Base-by-base conservation (phyloP, 495 filamentous ascomycete species). In the Daldinia vernicosa region DNA sequence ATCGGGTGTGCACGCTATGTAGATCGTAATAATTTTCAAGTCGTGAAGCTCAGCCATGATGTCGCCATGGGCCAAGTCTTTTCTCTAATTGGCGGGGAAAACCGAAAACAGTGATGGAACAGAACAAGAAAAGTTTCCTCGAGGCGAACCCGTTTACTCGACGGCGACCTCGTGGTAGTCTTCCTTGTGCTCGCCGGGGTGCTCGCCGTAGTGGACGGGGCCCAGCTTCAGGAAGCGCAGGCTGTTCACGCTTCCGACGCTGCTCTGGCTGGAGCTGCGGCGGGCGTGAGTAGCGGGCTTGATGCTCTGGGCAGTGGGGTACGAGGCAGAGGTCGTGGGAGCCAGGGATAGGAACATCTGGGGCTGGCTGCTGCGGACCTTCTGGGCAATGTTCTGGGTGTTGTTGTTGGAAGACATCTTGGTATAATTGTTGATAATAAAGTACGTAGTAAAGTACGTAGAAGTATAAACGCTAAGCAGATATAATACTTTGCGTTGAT, bases 171-270 rank as follows among this genome's bases (percentile, higher is more conserved):
- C 82, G 70, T 79, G 75, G 71, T 74, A 83, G 75, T 85, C 83
- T 19, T 72, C 76, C 74, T 80, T 80, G 80, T 77, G 69, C 58
- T 78, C 80, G 59, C 76, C 80, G 39, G 72, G 77, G 75, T 83
- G 81, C 77, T 83, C 81, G 63, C 82, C 82, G 70, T 76, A 84
- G 78, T 83, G 81, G 70, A 84, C 82, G 30, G 82, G 82, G n/a
- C 80, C 80, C 55, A 85, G 81, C 73, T 81, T 82, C 51, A 85
- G 80, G 81, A 84, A 82, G 60, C 82, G 81, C 27, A 74, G 63
- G 56, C 78, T 78, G 69, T 65, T 66, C n/a, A 22, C 22, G 54
- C 78, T 78, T 66, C 72, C 66, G 22, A 19, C 27, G 54, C 68
- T 74, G 75, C 73, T 77, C 50, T 71, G 67, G 59, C 75, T 77